Evolutionary conservation across 768 basidiomycete genomes (phyloP).

Genomic region (Pleurotus tuber-regium): DNA sequence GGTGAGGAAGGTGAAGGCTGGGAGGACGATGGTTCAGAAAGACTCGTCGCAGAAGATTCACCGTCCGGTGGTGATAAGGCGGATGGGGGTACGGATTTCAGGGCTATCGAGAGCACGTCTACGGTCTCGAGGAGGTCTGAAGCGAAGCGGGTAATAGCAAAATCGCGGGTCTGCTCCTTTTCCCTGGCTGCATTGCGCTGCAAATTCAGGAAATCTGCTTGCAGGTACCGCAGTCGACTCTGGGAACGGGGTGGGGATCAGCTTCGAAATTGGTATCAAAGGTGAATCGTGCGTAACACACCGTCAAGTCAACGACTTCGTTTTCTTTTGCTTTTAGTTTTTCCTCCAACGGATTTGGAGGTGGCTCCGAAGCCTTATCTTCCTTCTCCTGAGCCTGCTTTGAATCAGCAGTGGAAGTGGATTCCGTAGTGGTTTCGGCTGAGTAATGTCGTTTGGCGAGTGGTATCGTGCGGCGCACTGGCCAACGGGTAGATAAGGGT

Average conservation of each 20-base stretch:
- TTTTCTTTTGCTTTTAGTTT: slow-evolving; percentile 81
- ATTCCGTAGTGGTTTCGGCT: slow-evolving; percentile 41
- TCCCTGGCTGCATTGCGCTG: slow-evolving; percentile 90
- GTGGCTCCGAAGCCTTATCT: slow-evolving; percentile 24
- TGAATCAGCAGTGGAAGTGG: not conserved
- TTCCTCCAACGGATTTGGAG: slow-evolving; percentile 30
- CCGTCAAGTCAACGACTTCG: slow-evolving; percentile 82
- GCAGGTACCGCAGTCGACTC: slow-evolving; percentile 87
- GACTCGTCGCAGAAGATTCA: too few species aligned
- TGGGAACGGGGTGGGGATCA: slow-evolving; percentile 29
- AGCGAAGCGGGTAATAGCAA: slow-evolving; percentile 91
- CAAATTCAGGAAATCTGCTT: slow-evolving; percentile 95
- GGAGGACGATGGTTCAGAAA: slow-evolving; percentile 18
- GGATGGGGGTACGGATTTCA: slow-evolving; percentile 70
- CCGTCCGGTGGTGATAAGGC: slow-evolving; percentile 34
- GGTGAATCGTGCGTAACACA: slow-evolving; percentile 36
- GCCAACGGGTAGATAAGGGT: slow-evolving; percentile 38
- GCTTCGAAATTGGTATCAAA: slow-evolving; percentile 6
- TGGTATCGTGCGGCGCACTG: slow-evolving; percentile 23
- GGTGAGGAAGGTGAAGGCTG: slow-evolving; percentile 28
- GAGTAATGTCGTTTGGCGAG: slow-evolving; percentile 54
- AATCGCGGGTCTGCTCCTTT: slow-evolving; percentile 90
- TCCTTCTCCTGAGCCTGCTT: slow-evolving; percentile 23
- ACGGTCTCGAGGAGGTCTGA: slow-evolving; percentile 86
- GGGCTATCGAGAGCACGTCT: slow-evolving; percentile 83